Evolutionary conservation across 257 asterid genomes (phyloP).

Genomic region (Petunia axillaris): DNA sequence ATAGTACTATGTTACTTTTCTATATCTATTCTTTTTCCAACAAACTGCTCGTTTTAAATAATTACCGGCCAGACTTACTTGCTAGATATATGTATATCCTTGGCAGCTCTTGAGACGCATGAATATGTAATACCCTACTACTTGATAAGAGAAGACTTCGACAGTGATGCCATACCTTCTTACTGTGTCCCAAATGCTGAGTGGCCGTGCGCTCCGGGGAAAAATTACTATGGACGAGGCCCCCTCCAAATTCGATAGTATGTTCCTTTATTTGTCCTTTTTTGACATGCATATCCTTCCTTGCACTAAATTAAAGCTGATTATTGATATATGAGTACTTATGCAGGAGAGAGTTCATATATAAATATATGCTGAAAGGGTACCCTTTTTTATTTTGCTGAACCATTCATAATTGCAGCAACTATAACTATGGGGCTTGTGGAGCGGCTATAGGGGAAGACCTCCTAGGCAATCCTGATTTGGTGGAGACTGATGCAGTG

Average conservation of each 20-base stretch:
- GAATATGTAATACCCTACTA: constrained; percentile 34
- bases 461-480: constrained; percentile 37
- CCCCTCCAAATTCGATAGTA: constrained; percentile 34
- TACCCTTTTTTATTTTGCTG: neutral
- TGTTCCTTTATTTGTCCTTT: neutral
- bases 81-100: too few species aligned
- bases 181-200: constrained; percentile 22
- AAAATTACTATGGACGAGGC: constrained; percentile 32
- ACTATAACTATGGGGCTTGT: constrained; percentile 37
- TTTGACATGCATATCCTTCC: neutral
- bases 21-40: too few species aligned
- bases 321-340: too few species aligned
- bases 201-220: constrained; percentile 32
- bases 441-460: constrained; percentile 35
- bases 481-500: constrained; percentile 35
- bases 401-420: constrained; percentile 17
- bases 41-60: too few species aligned
- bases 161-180: neutral
- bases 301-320: too few species aligned
- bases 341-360: too few species aligned
- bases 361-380: too few species aligned
- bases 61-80: too few species aligned
- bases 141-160: constrained; percentile 30
- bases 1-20: too few species aligned
- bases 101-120: too few species aligned